Conservation (phyloP, 1,284 basidiomycete genomes). For the Cystobasidium sp. region DNA sequence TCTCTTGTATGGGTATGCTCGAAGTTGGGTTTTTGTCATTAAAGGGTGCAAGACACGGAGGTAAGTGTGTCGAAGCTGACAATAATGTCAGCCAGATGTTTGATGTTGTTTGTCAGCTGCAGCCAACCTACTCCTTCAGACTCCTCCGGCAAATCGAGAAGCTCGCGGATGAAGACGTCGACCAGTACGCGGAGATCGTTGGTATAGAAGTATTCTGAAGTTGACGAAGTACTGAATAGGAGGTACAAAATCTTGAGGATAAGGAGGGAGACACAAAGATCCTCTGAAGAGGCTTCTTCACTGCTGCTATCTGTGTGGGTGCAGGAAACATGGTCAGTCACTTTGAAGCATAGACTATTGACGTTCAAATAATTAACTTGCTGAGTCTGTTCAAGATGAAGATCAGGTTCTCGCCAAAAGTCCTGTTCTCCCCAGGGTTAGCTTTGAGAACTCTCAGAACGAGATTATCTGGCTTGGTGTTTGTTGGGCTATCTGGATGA, state of each 20-base stretch:
- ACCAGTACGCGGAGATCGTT: constrained; percentile 95
- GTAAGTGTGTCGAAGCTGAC: constrained; percentile 90
- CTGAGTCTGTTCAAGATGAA: constrained; percentile 97
- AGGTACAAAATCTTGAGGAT: constrained; percentile 94
- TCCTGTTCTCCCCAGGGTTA: constrained; percentile 81
- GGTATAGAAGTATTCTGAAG: constrained; percentile 96
- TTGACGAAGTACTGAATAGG: constrained; percentile 89
- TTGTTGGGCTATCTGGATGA: constrained; percentile 28
- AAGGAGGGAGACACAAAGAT: constrained; percentile 90
- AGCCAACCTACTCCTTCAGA: constrained; percentile 76
- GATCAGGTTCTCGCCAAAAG: constrained; percentile 97
- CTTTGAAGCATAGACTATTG: background rate
- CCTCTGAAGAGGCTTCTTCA: constrained; percentile 79
- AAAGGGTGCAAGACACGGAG: constrained; percentile 94
- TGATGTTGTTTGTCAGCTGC: background rate
- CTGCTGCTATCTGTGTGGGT: constrained; percentile 29
- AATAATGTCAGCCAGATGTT: background rate
- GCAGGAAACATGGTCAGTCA: background rate
- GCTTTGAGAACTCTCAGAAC: constrained; percentile 82
- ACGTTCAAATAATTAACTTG: constrained; percentile 59
- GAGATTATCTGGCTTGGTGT: constrained; percentile 63
- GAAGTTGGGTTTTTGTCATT: constrained; percentile 90
- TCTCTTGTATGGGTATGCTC: constrained; percentile 82
- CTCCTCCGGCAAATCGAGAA: constrained; percentile 88
- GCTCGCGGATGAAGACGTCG: constrained; percentile 91